Conservation (phyloP, 495 filamentous ascomycete species). For the Physcia stellaris region DNA sequence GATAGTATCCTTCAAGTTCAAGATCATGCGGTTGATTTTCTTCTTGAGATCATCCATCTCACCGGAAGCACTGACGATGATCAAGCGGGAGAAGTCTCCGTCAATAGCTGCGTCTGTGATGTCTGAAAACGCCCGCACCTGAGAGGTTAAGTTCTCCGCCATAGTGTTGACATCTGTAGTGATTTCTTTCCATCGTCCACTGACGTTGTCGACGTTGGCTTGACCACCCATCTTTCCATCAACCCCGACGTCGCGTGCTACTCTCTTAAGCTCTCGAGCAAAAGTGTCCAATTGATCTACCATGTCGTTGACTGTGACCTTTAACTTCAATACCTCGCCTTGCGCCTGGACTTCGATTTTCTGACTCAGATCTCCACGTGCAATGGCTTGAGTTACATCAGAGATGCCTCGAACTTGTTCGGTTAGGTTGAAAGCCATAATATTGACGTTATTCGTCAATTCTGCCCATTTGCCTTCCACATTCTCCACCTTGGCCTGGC, state of each 20-base stretch:
- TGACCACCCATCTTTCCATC: conserved; percentile 99
- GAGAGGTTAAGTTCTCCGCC: conserved; percentile 94
- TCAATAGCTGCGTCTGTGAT: conserved; percentile 95
- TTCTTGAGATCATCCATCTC: conserved; percentile 99
- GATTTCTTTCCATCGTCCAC: conserved; percentile 96
- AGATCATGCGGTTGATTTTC: conserved; percentile 99
- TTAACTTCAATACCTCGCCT: conserved; percentile 85
- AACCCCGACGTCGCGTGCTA: conserved; percentile 93
- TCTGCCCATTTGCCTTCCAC: conserved; percentile 99
- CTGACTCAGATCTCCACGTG: conserved; percentile 83
- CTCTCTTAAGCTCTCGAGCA: conserved; percentile 91
- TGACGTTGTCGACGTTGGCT: conserved; percentile 85
- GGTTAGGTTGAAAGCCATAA: conserved; percentile 93
- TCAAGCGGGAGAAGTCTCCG: conserved; percentile 91
- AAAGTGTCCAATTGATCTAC: conserved; percentile 91
- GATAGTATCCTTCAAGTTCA: conserved; percentile 88
- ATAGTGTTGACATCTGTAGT: conserved; percentile 97
- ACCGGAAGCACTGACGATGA: conserved; percentile 95
- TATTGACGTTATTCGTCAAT: conserved; percentile 76
- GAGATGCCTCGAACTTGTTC: conserved; percentile 93
- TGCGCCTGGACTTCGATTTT: conserved; percentile 94
- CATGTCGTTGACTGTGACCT: conserved; percentile 99
- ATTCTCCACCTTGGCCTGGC: conserved; percentile 91
- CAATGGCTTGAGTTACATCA: conserved; percentile 93
- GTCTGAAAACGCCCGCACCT: conserved; percentile 94